phyloP scores from a whole-genome alignment of 2,329 filamentous ascomycete species.

The Fusarium sp. region DNA sequence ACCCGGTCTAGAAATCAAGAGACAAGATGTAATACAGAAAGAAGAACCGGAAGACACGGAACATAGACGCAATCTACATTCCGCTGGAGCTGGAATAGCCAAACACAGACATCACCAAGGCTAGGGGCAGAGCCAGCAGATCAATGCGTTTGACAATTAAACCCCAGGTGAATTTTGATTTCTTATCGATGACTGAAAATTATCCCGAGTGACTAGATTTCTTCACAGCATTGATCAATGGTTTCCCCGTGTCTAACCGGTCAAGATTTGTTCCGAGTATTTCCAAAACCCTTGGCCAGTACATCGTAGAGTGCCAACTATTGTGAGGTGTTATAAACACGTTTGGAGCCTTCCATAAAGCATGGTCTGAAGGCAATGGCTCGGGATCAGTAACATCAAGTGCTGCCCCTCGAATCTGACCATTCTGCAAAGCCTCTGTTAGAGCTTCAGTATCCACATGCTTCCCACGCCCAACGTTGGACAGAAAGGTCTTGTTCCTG shows the following conservation, averaged over 20 bases:
- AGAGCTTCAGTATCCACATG: not conserved
- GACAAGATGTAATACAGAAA: not conserved
- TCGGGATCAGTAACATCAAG: not conserved
- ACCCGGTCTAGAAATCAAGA: not conserved
- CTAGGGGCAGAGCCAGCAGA: not conserved
- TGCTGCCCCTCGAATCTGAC: not conserved
- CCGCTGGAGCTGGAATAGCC: not conserved
- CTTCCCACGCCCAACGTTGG: not conserved
- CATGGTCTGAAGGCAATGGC: not conserved
- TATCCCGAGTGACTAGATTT: not conserved
- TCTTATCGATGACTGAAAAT: not conserved
- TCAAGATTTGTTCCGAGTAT: constrained; percentile 47
- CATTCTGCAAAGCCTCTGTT: not conserved
- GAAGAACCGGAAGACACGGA: not conserved
- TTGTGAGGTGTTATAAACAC: constrained; percentile 64
- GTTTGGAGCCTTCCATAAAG: constrained; percentile 73
- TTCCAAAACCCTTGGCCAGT: constrained; percentile 38
- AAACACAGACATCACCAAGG: not conserved
- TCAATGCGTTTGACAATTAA: not conserved
- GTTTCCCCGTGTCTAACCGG: constrained; percentile 13
- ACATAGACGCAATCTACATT: not conserved
- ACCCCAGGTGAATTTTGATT: not conserved
- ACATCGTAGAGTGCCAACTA: constrained; percentile 47
- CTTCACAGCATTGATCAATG: not conserved
- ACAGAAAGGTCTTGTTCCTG: not conserved